Evolutionary conservation across 106 monocot species (phyloP), one percentile per base, ranked within the genome.

Genomic region (Narthecium ossifragum): DNA sequence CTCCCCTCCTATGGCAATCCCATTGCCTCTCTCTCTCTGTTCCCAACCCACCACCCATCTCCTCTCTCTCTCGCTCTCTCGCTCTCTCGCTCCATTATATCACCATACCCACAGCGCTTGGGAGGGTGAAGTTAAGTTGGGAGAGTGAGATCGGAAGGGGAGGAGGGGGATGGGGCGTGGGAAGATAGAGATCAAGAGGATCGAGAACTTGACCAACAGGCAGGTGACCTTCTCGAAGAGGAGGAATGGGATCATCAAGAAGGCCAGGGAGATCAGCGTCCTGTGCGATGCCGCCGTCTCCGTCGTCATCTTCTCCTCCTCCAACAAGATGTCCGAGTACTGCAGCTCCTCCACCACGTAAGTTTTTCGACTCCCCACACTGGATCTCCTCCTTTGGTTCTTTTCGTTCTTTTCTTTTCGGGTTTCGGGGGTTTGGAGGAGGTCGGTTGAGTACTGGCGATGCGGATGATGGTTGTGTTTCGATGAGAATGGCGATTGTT

Each of bases 171-270:
- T 88, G 87, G 92, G 87, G 20, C 46, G 92, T 4, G 92, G 92
- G 8, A 91, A 87, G 84, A 98, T 90, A 36, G 90, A 98, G 90
- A 98, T 98, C 60, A 90, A 86, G 81, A 61, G 90, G 70, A 98
- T 98, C 64, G 96, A 98, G 76, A 98, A 91, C 87, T 78, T 84
- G 12, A 73, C 73, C 18, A 98, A 91, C 69, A 73, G 96, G 31
- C 90, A 87, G 61, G 91, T 98, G 29, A 98, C 96, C 24, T 98
- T 85, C 78, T 84, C 84, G 7, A 98, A 98, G 78, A 65, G 96
- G 46, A 57, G 74, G 61, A 91, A 84, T 48, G 96, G 96, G 63
- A 87, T 98, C 69, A 76, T 98, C 49, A 98, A 98, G 84, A 98
- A 98, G 74, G 96, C 96, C 18, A 73, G 65, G 54, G 96, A 98